phyloP scores from a whole-genome alignment of 2,329 filamentous ascomycete genomes.

The Epichloe elymi region DNA sequence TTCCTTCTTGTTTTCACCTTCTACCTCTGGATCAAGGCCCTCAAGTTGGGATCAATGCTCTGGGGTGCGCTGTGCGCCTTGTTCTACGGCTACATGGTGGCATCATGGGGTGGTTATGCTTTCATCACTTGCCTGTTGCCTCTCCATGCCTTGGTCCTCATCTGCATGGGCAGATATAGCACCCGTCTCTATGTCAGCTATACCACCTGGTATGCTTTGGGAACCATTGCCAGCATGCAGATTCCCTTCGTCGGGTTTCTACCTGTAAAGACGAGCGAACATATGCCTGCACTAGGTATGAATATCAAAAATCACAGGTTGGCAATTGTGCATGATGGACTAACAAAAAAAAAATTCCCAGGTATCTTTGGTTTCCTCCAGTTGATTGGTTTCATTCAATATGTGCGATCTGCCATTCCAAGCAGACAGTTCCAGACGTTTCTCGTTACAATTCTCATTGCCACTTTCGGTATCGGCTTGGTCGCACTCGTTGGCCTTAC shows the following conservation, averaged over 20 bases:
- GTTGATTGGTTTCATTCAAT: constrained; percentile 84
- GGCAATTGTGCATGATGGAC: constrained; percentile 7
- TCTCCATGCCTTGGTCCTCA: constrained; percentile 82
- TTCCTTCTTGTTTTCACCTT: constrained; percentile 98
- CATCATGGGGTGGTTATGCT: constrained; percentile 97
- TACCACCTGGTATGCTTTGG: constrained; percentile 94
- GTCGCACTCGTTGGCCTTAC: constrained; percentile 75
- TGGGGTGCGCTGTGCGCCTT: constrained; percentile 91
- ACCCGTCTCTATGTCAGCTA: constrained; percentile 90
- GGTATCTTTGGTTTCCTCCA: constrained; percentile 94
- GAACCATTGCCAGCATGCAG: constrained; percentile 96
- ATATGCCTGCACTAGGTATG: constrained; percentile 87
- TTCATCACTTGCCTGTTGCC: constrained; percentile 98
- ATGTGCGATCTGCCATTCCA: constrained; percentile 74
- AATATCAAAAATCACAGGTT: constrained; percentile 18
- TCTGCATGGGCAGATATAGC: constrained; percentile 96
- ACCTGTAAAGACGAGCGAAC: constrained; percentile 91
- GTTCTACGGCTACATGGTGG: constrained; percentile 99
- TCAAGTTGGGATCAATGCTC: constrained; percentile 91
- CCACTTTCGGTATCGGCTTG: constrained; percentile 61
- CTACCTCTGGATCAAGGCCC: constrained; percentile 96
- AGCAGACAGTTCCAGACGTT: constrained; percentile 91
- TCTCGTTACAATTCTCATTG: constrained; percentile 60
- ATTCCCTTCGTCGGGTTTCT: constrained; percentile 97
- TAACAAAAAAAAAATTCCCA: constrained; percentile 21